Percentiles rank a stretch among this genome's conserved stretches.
Evolutionary conservation across 2,329 filamentous ascomycete species (phyloP).

Genomic region (Didymellaceae sp.): DNA sequence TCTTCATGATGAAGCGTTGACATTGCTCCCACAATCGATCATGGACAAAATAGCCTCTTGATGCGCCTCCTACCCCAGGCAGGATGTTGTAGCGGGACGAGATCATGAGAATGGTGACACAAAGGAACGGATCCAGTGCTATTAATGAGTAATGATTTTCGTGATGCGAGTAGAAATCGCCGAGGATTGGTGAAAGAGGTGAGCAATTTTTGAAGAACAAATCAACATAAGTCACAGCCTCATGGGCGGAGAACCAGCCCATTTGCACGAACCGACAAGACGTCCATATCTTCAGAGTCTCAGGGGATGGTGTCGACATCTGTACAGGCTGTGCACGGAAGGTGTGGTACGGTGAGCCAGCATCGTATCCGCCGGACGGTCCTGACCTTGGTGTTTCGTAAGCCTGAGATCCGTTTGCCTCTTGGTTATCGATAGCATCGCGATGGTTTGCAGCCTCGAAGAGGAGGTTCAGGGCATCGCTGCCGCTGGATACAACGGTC

Average conservation of each 20-base stretch:
- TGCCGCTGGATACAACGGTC: constrained; percentile 60
- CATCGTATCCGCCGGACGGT: constrained; percentile 30
- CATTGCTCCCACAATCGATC: constrained; percentile 62
- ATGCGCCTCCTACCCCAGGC: constrained; percentile 50
- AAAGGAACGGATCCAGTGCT: constrained; percentile 60
- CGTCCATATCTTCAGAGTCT: constrained; percentile 56
- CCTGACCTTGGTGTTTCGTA: constrained; percentile 48
- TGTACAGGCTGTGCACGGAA: constrained; percentile 46
- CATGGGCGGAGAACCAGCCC: constrained; percentile 63
- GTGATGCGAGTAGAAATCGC: constrained; percentile 58
- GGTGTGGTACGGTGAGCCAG: constrained; percentile 39
- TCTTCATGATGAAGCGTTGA: constrained; percentile 59
- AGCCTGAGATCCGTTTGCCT: constrained; percentile 43
- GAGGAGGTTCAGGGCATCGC: constrained; percentile 60
- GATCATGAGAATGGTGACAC: constrained; percentile 61
- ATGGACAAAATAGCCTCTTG: constrained; percentile 61
- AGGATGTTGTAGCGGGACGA: constrained; percentile 59
- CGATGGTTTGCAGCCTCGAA: constrained; percentile 57
- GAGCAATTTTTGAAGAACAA: constrained; percentile 61
- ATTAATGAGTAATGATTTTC: constrained; percentile 57
- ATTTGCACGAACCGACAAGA: constrained; percentile 61
- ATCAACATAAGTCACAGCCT: constrained; percentile 61
- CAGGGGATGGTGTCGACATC: constrained; percentile 48
- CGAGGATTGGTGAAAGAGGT: constrained; percentile 58
- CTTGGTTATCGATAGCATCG: constrained; percentile 45